A percentile compares a stretch with the other conserved stretches of the same genome.
Evolutionary conservation across 768 basidiomycete species (phyloP).

Genomic region (Boletus huronensis): DNA sequence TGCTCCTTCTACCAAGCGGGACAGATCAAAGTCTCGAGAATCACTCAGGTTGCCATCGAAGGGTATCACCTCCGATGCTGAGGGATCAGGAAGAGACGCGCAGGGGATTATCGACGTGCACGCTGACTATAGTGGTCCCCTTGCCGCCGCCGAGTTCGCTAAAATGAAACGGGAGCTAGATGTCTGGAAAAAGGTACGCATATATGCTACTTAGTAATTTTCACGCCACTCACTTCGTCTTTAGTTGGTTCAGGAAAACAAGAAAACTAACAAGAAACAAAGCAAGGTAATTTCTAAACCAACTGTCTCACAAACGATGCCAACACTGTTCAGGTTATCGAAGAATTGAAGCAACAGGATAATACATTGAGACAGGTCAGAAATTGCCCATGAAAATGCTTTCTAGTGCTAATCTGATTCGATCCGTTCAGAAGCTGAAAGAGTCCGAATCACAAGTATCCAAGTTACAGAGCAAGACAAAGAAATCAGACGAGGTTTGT

Average conservation of each 20-base stretch:
- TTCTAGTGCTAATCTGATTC: neutral
- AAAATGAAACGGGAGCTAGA: constrained; percentile 58
- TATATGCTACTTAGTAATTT: neutral
- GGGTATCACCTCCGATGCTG: constrained; percentile 25
- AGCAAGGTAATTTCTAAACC: constrained; percentile 43
- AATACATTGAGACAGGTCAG: constrained; percentile 37
- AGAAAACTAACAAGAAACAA: constrained; percentile 52
- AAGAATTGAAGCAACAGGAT: constrained; percentile 48
- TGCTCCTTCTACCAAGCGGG: constrained; percentile 20
- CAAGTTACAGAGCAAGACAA: constrained; percentile 43
- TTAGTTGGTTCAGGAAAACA: constrained; percentile 41
- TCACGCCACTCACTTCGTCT: constrained; percentile 2
- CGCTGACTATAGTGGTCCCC: constrained; percentile 30
- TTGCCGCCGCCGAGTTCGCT: constrained; percentile 49
- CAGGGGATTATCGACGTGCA: constrained; percentile 15
- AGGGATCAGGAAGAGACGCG: constrained; percentile 25
- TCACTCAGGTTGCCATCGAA: constrained; percentile 22
- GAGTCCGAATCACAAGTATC: constrained; percentile 45
- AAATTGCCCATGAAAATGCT: neutral
- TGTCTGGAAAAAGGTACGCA: constrained; percentile 42
- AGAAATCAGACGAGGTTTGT: constrained; percentile 57
- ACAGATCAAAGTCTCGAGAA: constrained; percentile 38
- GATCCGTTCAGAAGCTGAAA: constrained; percentile 36
- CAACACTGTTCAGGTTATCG: constrained; percentile 42
- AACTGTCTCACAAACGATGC: neutral